Percentiles rank a stretch among this genome's conserved stretches.
phyloP scores from a whole-genome alignment of 2,329 filamentous ascomycete genomes.

The Ustulina deusta region DNA sequence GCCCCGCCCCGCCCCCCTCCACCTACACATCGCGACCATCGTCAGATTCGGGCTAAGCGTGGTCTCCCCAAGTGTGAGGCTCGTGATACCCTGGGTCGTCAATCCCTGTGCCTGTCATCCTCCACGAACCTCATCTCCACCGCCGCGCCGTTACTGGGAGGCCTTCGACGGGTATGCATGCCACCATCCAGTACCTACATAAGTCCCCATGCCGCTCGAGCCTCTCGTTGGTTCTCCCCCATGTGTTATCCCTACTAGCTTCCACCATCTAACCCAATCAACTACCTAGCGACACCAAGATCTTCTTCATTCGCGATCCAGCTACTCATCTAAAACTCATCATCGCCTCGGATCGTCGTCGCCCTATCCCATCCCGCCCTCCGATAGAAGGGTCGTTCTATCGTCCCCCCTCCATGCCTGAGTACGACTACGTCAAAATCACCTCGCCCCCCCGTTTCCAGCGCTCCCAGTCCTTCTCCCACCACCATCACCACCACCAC shows the following conservation, averaged over 20 bases:
- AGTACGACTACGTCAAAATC: constrained; percentile 42
- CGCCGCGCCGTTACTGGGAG: constrained; percentile 36
- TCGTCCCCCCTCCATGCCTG: constrained; percentile 33
- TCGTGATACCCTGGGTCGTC: constrained; percentile 27
- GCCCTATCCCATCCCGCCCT: constrained; percentile 28
- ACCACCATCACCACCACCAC: constrained; percentile 43
- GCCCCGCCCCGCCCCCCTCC: constrained; percentile 26
- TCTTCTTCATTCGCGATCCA: constrained; percentile 32
- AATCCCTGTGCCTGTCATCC: constrained; percentile 30
- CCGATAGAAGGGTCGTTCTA: constrained; percentile 37
- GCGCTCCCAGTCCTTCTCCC: constrained; percentile 44
- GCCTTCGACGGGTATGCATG: constrained; percentile 44
- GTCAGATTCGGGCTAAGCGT: constrained; percentile 32
- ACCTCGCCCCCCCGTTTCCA: constrained; percentile 37
- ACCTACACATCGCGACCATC: constrained; percentile 18
- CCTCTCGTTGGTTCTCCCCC: constrained; percentile 40
- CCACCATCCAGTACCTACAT: constrained; percentile 48
- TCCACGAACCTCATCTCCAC: constrained; percentile 30
- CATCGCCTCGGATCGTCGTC: constrained; percentile 34
- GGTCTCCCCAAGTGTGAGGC: constrained; percentile 28
- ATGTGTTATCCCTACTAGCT: constrained; percentile 45
- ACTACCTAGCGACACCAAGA: constrained; percentile 18
- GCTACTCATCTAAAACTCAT: constrained; percentile 21
- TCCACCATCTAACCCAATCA: constrained; percentile 43
- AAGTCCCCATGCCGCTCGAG: constrained; percentile 40